Evolutionary conservation across 495 filamentous ascomycete genomes (phyloP), one percentile per base, ranked within the genome.

Genomic region (Cercophora newfieldiana): DNA sequence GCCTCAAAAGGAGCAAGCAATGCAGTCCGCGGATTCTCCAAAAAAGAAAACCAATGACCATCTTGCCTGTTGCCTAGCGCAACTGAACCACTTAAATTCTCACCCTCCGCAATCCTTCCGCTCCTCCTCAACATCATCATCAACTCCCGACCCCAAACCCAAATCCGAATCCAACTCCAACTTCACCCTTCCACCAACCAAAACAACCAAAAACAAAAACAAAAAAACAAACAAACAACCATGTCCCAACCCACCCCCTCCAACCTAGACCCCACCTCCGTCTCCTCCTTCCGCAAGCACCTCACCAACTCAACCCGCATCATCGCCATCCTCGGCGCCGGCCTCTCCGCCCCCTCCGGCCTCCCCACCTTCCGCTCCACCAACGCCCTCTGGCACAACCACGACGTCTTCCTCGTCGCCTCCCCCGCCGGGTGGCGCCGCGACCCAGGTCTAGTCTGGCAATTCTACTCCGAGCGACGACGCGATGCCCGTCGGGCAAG

Each of bases 381-480:
- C 37, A 44, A 44, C 37, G 37, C 10, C 10, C 37, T 53, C 50
- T 53, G 50, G 50, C 14, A 14, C 50, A 26, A 22, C 50, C 50
- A 53, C 50, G 50, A 53, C 50, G 50, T 53, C 25, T 53, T 67
- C 80, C 12, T 84, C 82, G 14, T 94, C 10, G 91, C 91, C 3
- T 92, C 91, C 0, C 73, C 75, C 18, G 73, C 72, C 28, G 75
- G 73, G 22, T 77, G 73, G 59, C 61, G 66, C 19, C 49, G 48
- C 30, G 73, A 77, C 63, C 64, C 64, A 22, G 64, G 64, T 0
- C 80, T 94, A 37, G 91, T 94, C 1, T 94, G 90, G 91, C 89
- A 92, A 68, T 93, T 94, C 71, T 94, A 94, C 77, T 87, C 82
- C 65, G 90, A 92, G 75, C 80, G 91, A 21, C 82, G 90, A 67